Evolutionary conservation across 805 yeast genomes (phyloP).

Genomic region (Candida arabinofermentans): DNA sequence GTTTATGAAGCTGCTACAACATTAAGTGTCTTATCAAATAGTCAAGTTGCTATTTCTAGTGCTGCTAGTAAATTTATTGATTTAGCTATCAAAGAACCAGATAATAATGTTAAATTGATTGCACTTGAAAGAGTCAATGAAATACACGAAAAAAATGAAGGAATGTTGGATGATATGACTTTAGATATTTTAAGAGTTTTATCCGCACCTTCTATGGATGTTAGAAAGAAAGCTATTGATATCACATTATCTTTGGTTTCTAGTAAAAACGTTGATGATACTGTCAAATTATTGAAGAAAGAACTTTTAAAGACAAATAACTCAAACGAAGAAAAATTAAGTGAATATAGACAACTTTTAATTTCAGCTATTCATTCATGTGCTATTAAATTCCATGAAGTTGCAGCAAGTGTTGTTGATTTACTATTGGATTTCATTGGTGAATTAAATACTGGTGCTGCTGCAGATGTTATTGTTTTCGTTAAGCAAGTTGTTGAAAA

Average conservation of each 20-base stretch:
- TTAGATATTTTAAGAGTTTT: slow-evolving; percentile 84
- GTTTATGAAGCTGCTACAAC: slow-evolving; percentile 90
- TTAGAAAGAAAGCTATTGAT: slow-evolving; percentile 81
- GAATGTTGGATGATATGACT: slow-evolving; percentile 75
- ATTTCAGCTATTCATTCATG: slow-evolving; percentile 85
- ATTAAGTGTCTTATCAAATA: slow-evolving; percentile 49
- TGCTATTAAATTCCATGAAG: slow-evolving; percentile 85
- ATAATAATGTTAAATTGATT: slow-evolving; percentile 89
- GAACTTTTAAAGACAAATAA: slow-evolving; percentile 76
- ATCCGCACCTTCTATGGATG: slow-evolving; percentile 86
- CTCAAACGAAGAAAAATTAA: slow-evolving; percentile 70
- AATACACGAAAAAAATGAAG: slow-evolving; percentile 70
- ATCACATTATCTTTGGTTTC: slow-evolving; percentile 79
- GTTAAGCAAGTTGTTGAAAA: slow-evolving; percentile 92
- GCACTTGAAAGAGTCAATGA: slow-evolving; percentile 83
- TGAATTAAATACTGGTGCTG: slow-evolving; percentile 80
- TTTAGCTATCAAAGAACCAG: slow-evolving; percentile 88
- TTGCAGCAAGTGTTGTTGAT: slow-evolving; percentile 88
- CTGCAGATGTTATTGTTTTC: slow-evolving; percentile 85
- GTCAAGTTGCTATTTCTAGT: slow-evolving; percentile 62
- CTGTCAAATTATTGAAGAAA: slow-evolving; percentile 84
- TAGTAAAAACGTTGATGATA: slow-evolving; percentile 89
- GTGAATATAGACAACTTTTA: slow-evolving; percentile 84
- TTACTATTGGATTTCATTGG: slow-evolving; percentile 80
- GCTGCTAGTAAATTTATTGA: slow-evolving; percentile 87